Conservation (phyloP, 306 rosid genomes). For the Pterocarpus macrocarpus region DNA sequence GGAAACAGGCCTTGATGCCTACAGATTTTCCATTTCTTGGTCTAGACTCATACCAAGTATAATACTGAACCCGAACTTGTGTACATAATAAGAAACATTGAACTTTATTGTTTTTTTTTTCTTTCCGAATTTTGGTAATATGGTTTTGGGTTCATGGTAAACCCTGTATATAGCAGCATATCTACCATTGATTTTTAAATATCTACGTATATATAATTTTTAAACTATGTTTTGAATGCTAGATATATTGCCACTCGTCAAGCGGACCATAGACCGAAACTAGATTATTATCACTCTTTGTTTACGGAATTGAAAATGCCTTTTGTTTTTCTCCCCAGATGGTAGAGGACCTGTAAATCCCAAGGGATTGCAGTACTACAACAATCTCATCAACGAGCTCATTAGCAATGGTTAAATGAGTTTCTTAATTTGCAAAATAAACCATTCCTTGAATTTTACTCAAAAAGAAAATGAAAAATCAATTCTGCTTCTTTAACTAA, state of each 20-base stretch:
- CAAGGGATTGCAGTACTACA: conserved; percentile 75
- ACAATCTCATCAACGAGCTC: conserved; percentile 76
- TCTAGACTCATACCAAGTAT: not conserved
- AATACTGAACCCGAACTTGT: not conserved
- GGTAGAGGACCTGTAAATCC: conserved; percentile 83
- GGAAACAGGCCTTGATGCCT: conserved; percentile 65
- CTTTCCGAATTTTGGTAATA: too few species aligned
- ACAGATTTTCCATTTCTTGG: conserved; percentile 66
- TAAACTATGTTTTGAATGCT: too few species aligned
- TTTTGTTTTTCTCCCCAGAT: conserved; percentile 44
- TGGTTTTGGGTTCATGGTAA: too few species aligned
- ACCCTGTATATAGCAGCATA: too few species aligned
- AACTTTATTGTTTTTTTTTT: too few species aligned
- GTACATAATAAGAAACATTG: too few species aligned
- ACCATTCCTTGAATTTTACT: not conserved
- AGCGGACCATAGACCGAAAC: too few species aligned
- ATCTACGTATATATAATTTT: too few species aligned
- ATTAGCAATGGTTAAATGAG: conserved; percentile 55
- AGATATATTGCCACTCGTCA: too few species aligned
- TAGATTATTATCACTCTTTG: too few species aligned
- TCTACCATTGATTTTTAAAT: too few species aligned
- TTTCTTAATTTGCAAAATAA: conserved; percentile 18
- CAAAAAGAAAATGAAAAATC: not conserved
- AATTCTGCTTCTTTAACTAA: conserved; percentile 14
- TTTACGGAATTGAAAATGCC: not conserved